Evolutionary conservation across 2,329 filamentous ascomycete genomes (phyloP), one percentile per base, ranked within the genome.

Genomic region (Coleophoma crateriformis): DNA sequence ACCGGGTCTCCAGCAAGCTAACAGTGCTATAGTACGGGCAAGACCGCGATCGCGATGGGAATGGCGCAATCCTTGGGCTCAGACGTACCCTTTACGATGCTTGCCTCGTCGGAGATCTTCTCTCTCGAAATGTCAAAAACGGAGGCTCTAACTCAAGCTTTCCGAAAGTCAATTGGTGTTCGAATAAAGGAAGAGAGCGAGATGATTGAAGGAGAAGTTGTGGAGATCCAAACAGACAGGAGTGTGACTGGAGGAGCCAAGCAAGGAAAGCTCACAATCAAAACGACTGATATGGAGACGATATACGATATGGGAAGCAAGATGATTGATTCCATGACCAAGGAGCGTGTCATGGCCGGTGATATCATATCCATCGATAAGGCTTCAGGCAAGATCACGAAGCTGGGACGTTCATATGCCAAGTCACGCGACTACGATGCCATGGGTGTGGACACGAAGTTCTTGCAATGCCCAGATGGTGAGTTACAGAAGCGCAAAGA

Each of bases 261-360:
- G 77, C 92, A 96, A 77, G 94, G 94, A 64, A 99, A 99, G 72
- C 84, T 99, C 57, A 99, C 94, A 17, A 96, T 99, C 75, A 99
- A 99, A 75, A 99, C 94, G 11, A 97, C 92, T 51, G 94, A 99
- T 69, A 99, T 99, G 94, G 94, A 99, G 72, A 96, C 94, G 12
- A 88, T 99, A 58, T 99, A 97, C 73, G 94, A 99, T 64, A 96
- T 99, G 91, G 94, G 94, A 57, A 92, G 88, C 59, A 97, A 97
- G 74, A 97, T 99, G 94, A 99, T 99, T 59, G 94, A 99, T 67
- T 90, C 90, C 57, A 96, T 99, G 90, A 96, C 91, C 59, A 97
- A 97, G 72, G 94, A 99, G 75, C 92, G 95, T 63, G 90, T 99
- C 57, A 96, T 97, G 85, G 94, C 94, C 4, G 94, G 94, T 61